Conservation (phyloP, 2,329 filamentous ascomycete species). For the Fusarium albosuccineum region DNA sequence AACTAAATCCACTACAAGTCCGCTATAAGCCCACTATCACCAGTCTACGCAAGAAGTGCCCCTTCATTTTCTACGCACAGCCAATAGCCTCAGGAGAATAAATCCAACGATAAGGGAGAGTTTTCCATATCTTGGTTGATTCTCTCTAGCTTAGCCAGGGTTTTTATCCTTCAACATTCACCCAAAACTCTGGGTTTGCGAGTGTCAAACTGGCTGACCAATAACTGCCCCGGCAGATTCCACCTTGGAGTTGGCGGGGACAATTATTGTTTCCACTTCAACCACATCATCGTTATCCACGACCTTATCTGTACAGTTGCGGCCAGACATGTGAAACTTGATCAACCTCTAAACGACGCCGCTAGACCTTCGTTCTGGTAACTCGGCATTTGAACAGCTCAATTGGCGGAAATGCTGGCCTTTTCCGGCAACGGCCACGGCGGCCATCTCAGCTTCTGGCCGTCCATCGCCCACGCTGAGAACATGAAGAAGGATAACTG, state of each 20-base stretch:
- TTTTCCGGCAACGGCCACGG: constrained; percentile 5
- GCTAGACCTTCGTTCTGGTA: background rate
- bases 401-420: constrained; percentile 10
- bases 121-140: too few species aligned
- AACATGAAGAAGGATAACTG: constrained; percentile 43
- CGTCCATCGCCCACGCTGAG: constrained; percentile 30
- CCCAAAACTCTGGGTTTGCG: too few species aligned
- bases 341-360: background rate
- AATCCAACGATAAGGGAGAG: too few species aligned
- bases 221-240: background rate
- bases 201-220: background rate
- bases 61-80: too few species aligned
- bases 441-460: constrained; percentile 30
- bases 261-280: background rate
- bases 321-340: background rate
- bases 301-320: background rate
- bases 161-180: too few species aligned
- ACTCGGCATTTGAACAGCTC: background rate
- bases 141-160: too few species aligned
- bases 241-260: background rate
- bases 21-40: too few species aligned
- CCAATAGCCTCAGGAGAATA: too few species aligned
- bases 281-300: background rate
- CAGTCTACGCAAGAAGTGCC: too few species aligned
- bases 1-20: too few species aligned